Percentiles rank a stretch among this genome's conserved stretches.
Evolutionary conservation across 116 monocot species (phyloP).

Genomic region (Trichopus zeylanicus): DNA sequence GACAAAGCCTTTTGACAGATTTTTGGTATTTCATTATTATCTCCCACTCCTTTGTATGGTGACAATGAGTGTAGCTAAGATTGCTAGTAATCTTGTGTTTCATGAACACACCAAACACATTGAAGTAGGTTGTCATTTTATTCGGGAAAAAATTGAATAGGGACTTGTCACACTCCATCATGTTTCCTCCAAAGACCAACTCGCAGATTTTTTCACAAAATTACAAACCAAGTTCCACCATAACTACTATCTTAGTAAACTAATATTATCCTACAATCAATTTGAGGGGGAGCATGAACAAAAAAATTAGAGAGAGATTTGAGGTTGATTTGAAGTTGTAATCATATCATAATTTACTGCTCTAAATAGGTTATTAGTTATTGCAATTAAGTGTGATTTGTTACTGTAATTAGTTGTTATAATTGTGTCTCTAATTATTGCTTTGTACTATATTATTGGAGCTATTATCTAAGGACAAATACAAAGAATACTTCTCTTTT

Average conservation of each 20-base stretch:
- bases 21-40: background rate
- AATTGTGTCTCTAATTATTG: no score
- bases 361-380: no score
- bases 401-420: no score
- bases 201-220: constrained; percentile 2
- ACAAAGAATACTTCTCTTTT: no score
- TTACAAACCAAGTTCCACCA: background rate
- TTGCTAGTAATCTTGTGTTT: background rate
- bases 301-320: no score
- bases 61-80: background rate
- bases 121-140: no score
- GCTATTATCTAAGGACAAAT: no score
- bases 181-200: constrained; percentile 1
- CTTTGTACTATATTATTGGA: no score
- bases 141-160: constrained; percentile 1
- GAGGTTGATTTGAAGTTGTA: no score
- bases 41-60: background rate
- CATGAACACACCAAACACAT: constrained; percentile 5
- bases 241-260: background rate
- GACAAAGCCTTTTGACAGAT: background rate
- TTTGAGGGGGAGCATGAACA: constrained; percentile 3
- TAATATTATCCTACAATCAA: background rate
- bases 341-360: no score
- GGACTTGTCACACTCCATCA: background rate
- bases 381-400: no score